Percentiles rank a stretch among this genome's conserved stretches.
These are phyloP conservation scores for Phytophthora constricta DNA, from an alignment of 352 stramenopile species.

Conservation along the genomic window DNA sequence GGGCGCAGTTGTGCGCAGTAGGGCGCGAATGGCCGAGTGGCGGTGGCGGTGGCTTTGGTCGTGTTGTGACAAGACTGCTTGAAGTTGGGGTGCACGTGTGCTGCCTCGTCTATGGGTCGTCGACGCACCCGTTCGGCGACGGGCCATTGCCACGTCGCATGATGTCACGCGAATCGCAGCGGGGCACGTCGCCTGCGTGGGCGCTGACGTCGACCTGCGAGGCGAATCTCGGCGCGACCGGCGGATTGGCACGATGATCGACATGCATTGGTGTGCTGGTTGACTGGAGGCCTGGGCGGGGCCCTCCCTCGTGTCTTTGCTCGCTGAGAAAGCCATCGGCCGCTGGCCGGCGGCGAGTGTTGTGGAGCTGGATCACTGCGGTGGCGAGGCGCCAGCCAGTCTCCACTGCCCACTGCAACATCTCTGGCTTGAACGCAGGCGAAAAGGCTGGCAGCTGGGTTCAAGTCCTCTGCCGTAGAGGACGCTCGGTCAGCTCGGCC, in stretches of 20 bases:
- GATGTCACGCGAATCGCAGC: slow-evolving; percentile 26
- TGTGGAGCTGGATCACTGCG: too few relatives aligned
- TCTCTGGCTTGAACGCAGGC: too few relatives aligned
- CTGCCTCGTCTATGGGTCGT: slow-evolving; percentile 1
- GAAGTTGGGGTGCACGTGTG: slow-evolving; percentile 16
- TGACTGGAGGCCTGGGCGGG: too few relatives aligned
- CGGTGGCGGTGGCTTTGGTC: not conserved
- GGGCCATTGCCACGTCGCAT: slow-evolving; percentile 35
- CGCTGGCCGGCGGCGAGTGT: too few relatives aligned
- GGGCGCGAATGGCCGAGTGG: slow-evolving; percentile 5
- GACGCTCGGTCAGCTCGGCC: too few relatives aligned
- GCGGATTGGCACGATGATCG: not conserved
- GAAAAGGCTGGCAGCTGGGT: too few relatives aligned
- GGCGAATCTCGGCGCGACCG: not conserved
- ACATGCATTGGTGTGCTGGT: too few relatives aligned
- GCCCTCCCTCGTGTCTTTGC: too few relatives aligned
- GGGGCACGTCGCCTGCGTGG: slow-evolving; percentile 9
- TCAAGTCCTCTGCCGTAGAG: too few relatives aligned
- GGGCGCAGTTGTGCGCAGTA: not conserved
- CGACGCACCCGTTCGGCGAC: slow-evolving; percentile 7
- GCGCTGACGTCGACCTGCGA: not conserved
- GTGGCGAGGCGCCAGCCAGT: too few relatives aligned
- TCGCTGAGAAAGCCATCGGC: too few relatives aligned
- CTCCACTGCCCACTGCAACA: too few relatives aligned
- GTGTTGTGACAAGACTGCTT: slow-evolving; percentile 1